A percentile compares a stretch with the other conserved stretches of the same genome.
Conservation (phyloP, 305 asterid species). For the Fraxinus platypoda region DNA sequence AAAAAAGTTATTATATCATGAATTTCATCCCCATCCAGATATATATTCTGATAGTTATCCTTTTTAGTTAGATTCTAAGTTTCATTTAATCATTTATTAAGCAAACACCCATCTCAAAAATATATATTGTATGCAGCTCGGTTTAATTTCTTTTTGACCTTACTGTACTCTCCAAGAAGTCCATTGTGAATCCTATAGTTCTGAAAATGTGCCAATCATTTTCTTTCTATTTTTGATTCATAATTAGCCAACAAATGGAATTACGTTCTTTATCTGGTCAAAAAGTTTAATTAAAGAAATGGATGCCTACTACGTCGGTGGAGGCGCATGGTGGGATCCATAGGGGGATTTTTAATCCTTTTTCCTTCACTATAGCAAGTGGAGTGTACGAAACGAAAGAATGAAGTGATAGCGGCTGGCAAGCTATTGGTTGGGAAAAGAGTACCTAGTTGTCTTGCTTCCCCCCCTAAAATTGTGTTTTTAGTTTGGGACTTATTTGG, state of each 20-base stretch:
- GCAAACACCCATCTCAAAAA: neutral
- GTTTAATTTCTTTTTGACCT: neutral
- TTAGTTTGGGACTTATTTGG: neutral
- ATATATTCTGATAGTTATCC: neutral
- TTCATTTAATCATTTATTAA: neutral
- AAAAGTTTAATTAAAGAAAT: neutral
- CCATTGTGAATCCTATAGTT: neutral
- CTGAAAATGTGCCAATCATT: neutral
- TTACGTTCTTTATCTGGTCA: neutral
- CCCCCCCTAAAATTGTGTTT: neutral
- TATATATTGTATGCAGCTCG: neutral
- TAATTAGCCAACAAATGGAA: neutral
- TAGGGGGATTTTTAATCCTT: neutral
- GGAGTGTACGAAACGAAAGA: neutral
- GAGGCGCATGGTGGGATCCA: neutral
- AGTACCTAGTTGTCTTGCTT: neutral
- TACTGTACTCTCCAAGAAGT: neutral
- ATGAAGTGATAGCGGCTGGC: neutral
- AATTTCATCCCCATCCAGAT: neutral
- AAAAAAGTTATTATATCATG: neutral
- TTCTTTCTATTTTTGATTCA: neutral
- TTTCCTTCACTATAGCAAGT: neutral
- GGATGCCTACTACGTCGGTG: neutral
- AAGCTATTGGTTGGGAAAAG: neutral
- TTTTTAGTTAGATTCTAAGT: neutral